Base-by-base conservation (phyloP, 306 rosid species). In the Prunus dulcis region DNA sequence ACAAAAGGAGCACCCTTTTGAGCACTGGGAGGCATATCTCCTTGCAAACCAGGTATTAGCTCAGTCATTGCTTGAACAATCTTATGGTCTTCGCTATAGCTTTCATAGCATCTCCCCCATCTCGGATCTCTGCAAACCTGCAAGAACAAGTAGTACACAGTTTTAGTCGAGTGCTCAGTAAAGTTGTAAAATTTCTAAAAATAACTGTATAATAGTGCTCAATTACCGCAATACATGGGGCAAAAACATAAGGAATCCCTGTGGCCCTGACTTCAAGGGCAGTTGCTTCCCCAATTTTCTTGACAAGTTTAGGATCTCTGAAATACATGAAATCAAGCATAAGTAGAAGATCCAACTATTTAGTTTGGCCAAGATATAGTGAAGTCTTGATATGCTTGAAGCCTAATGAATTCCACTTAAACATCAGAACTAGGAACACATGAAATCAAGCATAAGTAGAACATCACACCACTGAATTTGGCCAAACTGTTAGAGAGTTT, bases 121-220 rank as follows among this genome's bases (percentile, higher is more conserved):
- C 98, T 89, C n/a, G 98, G 98, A 86, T 95, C 97, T 75, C 97
- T 82, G 85, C 98, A 95, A 20, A 95, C 98, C 98, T 92, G 82
- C 47, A 22, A 85, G 80, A 62, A 70, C 41, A 56, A 56, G 56
- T 9, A 17, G 10, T 4, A 32, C 38, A 64, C 8, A 14, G 57
- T 45, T 46, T 73, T 15, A 22, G 55, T 30, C 19, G 20, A 30
- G 12, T 49, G n/a, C 77, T 34, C 4, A 5, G 43, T 68, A 66
- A 43, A 12, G 27, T 7, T 28, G 43, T 13, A 12, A 57, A 55
- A 57, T 43, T 7, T 15, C 13, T n/a, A 76, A 17, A 10, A 56
- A 14, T 20, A 74, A 67, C 25, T 3, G 28, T 18, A 12, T 22
- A 67, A 22, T 3, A 41, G 66, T 75, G 64, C 41, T 65, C 70